phyloP scores from a whole-genome alignment of 2,329 filamentous ascomycete genomes.

The Penicillium sp. region DNA sequence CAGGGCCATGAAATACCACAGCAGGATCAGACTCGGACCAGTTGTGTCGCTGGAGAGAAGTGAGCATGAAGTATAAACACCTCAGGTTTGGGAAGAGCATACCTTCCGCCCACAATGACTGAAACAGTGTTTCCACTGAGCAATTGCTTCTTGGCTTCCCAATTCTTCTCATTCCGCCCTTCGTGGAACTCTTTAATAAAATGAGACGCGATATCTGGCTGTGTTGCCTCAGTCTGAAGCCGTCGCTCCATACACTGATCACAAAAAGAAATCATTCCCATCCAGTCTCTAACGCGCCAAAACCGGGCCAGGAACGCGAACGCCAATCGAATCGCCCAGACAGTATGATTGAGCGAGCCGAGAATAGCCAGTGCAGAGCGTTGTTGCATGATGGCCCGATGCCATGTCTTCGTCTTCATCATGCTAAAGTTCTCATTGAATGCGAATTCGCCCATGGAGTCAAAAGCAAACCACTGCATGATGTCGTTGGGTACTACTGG shows the following conservation, averaged over 20 bases:
- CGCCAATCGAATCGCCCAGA: constrained; percentile 32
- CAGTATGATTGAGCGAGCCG: constrained; percentile 23
- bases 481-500: constrained; percentile 13
- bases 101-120: constrained; percentile 1
- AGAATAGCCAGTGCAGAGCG: constrained; percentile 21
- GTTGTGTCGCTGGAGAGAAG: constrained; percentile 13
- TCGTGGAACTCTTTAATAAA: constrained; percentile 16
- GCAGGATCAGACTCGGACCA: constrained; percentile 11
- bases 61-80: neutral
- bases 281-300: constrained; percentile 16
- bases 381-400: constrained; percentile 20
- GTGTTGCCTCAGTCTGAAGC: constrained; percentile 4
- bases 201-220: constrained; percentile 15
- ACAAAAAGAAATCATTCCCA: constrained; percentile 19
- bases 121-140: neutral
- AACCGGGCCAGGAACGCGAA: constrained; percentile 12
- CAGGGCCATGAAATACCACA: constrained; percentile 19
- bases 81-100: neutral
- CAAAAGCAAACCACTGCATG: constrained; percentile 42
- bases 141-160: neutral
- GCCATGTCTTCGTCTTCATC: constrained; percentile 29
- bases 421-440: constrained; percentile 45
- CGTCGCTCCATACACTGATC: constrained; percentile 42
- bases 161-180: neutral
- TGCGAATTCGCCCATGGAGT: constrained; percentile 50